Evolutionary conservation across 2,329 filamentous ascomycete genomes (phyloP), one percentile per base, ranked within the genome.

Genomic region (Lasiodiplodia theobromae): DNA sequence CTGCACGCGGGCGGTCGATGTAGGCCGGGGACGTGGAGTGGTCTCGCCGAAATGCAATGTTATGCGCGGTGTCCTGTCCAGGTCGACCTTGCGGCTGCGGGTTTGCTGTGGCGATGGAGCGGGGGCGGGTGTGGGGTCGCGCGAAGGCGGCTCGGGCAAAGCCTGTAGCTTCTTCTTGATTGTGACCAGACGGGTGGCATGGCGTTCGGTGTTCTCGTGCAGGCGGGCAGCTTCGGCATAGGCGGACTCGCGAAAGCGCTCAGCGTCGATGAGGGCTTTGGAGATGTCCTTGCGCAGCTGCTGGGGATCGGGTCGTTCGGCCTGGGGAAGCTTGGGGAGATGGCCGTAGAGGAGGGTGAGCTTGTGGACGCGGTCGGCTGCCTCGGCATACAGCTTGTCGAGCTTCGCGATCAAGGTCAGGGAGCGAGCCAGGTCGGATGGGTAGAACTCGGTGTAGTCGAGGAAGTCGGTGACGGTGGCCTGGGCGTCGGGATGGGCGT

Each of bases 361-460:
- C 51, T 82, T 76, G 75, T 86, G 84, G 52, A 86, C 80, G 14
- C 76, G 73, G 70, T 79, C 76, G 69, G 83, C 81, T 62, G 78
- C 80, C 16, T 79, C 75, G 70, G 79, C 74, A 69, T 83, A 84
- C 64, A 78, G 78, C 44, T 75, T 73, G 70, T 86, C 82, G 71
- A 86, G 83, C 70, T 85, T 80, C 71, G 84, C 82, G 73, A 91
- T 89, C 68, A 91, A 82, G 64, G 86, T 88, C 66, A 91, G 80
- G 71, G 88, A 89, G 73, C 88, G 88, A 69, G 86, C 83, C 28
- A 91, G 81, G 75, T 90, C 88, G 11, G 88, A 87, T 40, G 88
- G 88, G 68, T 89, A 88, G 82, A 89, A 89, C 79, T 91, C 88
- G 71, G 88, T 91, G 79, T 90, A 91, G 77, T 90, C 88, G 69